Percentiles rank a stretch among this genome's conserved stretches.
These are phyloP conservation scores for Vaccinium darrowii DNA, from an alignment of 148 eudicot genomes.

Conservation along the genomic window DNA sequence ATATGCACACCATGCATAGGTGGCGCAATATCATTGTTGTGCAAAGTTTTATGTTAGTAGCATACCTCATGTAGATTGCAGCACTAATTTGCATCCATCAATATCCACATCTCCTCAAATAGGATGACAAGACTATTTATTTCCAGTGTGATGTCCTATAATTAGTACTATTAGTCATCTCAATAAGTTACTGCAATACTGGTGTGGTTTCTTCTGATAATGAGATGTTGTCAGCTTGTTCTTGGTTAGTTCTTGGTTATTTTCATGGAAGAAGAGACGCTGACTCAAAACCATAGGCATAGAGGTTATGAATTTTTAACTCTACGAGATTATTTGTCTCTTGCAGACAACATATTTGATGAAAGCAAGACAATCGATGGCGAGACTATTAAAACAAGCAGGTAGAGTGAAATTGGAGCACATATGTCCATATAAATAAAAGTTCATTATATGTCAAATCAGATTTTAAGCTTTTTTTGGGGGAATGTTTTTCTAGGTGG, in stretches of 20 bases:
- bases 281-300: neutral
- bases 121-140: neutral
- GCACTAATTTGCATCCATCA: neutral
- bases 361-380: slow-evolving; percentile 32
- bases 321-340: neutral
- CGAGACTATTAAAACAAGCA: slow-evolving; percentile 47
- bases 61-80: neutral
- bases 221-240: neutral
- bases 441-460: neutral
- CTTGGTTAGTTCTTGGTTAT: neutral
- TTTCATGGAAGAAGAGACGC: neutral
- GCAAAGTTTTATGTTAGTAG: too few relatives aligned
- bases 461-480: neutral
- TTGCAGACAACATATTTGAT: slow-evolving; percentile 54
- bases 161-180: neutral
- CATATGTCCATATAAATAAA: neutral
- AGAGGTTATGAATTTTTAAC: neutral
- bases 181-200: neutral
- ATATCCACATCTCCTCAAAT: neutral
- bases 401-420: slow-evolving; percentile 29
- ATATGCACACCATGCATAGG: too few relatives aligned
- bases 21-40: too few relatives aligned
- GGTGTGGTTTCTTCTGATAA: neutral
- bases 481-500: slow-evolving; percentile 3
- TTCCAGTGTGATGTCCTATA: neutral